Base-by-base conservation (phyloP, 1,284 basidiomycete species). In the Sporisorium iseilematis-ciliati region DNA sequence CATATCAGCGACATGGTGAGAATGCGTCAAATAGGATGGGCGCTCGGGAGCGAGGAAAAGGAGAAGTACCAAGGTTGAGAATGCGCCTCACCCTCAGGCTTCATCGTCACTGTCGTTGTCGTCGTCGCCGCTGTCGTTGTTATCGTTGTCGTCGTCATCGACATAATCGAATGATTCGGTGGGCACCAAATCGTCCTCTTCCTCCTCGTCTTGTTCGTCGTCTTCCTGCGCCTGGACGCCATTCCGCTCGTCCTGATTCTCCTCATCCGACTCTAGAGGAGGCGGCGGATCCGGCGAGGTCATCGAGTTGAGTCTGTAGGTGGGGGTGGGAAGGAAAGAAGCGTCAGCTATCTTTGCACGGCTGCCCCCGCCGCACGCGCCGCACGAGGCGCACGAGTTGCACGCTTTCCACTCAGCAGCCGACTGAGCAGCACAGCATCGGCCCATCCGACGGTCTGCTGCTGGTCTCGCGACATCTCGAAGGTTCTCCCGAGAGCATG, bases 211-310 rank as follows among this genome's bases (percentile, higher is more conserved):
- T 12, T 35, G n/a, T n/a, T 20, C 23, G 18, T 56, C 43, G 14
- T 46, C 31, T 3, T 56, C 50, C 4, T 50, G 46, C 4, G 25
- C 48, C 4, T 38, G 3, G 12, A 38, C 35, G 35, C 7, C 35
- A 12, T 14, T 16, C 11, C 35, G 35, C 12, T 14, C 11, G 14
- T 38, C 35, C 35, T 38, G 10, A 38, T 38, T 1, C 6, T 64
- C 70, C 7, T 56, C 59, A 31, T 59, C 60, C 2, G 67, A 67
- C 6, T 23, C 29, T 45, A 67, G 67, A 7, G 73, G 73, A 14
- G 63, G 56, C n/a, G 67, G 60, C 7, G 73, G 73, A 43, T 69
- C 66, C 0, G 73, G 73, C 52, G 67, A 70, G 7, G 67, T 70
- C 56, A 75, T 75, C 41, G 59, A 59, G 23, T 75, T 75, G 7